A percentile compares a stretch with the other conserved stretches of the same genome.
Conservation (phyloP, 768 basidiomycete species). For the Amanita jacksonii region DNA sequence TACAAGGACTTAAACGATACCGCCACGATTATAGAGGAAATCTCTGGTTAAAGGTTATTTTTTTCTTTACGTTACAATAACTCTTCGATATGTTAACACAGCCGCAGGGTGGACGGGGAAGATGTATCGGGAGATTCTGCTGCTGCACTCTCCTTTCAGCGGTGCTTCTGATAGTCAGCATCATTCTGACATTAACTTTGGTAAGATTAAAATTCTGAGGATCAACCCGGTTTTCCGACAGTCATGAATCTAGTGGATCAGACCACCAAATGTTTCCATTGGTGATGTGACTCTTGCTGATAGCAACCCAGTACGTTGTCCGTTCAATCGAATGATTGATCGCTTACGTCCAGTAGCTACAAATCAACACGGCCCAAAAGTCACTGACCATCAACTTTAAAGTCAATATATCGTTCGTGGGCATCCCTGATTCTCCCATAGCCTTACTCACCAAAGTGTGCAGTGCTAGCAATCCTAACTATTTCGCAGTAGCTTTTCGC, state of each 20-base stretch:
- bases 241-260: slow-evolving; percentile 49
- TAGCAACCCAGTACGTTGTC: slow-evolving; percentile 35
- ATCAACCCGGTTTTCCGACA: neutral
- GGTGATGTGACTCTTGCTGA: slow-evolving; percentile 35
- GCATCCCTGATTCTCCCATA: neutral
- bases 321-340: neutral
- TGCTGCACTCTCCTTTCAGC: slow-evolving; percentile 65
- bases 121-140: slow-evolving; percentile 61
- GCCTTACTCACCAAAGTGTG: slow-evolving; percentile 6
- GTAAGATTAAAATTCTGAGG: slow-evolving; percentile 30
- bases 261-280: slow-evolving; percentile 60
- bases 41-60: slow-evolving; percentile 55
- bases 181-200: slow-evolving; percentile 56
- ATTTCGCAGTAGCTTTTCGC: slow-evolving; percentile 58
- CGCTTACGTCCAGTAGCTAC: slow-evolving; percentile 15
- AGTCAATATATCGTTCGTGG: slow-evolving; percentile 55
- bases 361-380: slow-evolving; percentile 26
- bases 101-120: slow-evolving; percentile 51
- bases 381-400: slow-evolving; percentile 50
- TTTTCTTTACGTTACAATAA: neutral
- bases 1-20: slow-evolving; percentile 37
- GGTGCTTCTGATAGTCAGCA: slow-evolving; percentile 55
- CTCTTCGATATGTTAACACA: neutral
- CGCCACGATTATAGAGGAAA: slow-evolving; percentile 49
- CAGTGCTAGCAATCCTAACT: slow-evolving; percentile 79